phyloP scores from a whole-genome alignment of 73 alveolate species.

The Uronychia setigera region DNA sequence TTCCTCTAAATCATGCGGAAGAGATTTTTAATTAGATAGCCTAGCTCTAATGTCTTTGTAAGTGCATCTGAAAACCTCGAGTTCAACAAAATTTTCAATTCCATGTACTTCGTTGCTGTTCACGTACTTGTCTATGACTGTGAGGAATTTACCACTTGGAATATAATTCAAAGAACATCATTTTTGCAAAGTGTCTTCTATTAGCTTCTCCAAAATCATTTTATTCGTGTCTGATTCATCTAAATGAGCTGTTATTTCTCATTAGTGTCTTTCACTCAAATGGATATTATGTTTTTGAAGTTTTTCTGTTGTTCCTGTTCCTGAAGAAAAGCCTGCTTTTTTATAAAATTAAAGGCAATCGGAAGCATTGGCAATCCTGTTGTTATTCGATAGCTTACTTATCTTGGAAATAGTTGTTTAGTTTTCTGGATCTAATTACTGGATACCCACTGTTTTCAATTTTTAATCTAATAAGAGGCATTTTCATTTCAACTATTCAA shows the following conservation, averaged over 20 bases:
- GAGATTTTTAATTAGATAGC: not conserved
- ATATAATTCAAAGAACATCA: slow-evolving; percentile 20
- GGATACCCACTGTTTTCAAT: slow-evolving; percentile 84
- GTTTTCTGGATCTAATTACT: slow-evolving; percentile 60
- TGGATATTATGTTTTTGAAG: not conserved
- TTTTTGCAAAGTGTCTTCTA: slow-evolving; percentile 22
- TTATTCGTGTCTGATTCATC: slow-evolving; percentile 9
- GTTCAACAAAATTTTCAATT: slow-evolving; percentile 36
- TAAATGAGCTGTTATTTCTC: slow-evolving; percentile 12
- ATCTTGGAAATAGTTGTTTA: slow-evolving; percentile 56
- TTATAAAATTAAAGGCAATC: slow-evolving; percentile 82
- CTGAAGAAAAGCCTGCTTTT: slow-evolving; percentile 31
- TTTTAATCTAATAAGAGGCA: slow-evolving; percentile 80
- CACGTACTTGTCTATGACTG: slow-evolving; percentile 39
- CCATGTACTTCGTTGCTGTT: slow-evolving; percentile 27
- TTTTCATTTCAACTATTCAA: slow-evolving; percentile 14
- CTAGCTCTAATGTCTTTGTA: slow-evolving; percentile 21
- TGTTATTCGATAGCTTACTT: too few species aligned
- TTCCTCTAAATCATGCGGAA: not conserved
- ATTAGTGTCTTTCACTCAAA: slow-evolving; percentile 19
- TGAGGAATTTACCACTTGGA: slow-evolving; percentile 23
- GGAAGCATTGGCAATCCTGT: slow-evolving; percentile 79
- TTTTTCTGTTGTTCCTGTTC: not conserved
- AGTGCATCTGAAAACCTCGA: slow-evolving; percentile 36
- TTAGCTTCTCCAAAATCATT: slow-evolving; percentile 3